These are phyloP conservation scores for Rubus parviflorus DNA, from an alignment of 306 rosid genomes.

Conservation along the genomic window DNA sequence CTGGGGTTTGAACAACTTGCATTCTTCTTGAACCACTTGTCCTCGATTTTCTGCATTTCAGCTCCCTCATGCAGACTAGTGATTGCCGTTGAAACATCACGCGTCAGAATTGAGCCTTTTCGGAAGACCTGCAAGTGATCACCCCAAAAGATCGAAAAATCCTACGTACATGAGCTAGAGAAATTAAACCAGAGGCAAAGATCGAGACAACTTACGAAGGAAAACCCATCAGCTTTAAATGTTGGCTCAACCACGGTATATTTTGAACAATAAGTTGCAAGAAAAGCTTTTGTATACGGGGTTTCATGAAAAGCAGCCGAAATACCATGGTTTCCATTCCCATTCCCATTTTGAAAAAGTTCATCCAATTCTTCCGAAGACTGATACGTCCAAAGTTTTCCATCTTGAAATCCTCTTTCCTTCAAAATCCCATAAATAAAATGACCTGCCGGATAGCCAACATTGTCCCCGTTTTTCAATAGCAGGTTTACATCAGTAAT, in stretches of 20 bases:
- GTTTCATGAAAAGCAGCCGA: constrained; percentile 56
- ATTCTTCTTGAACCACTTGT: constrained; percentile 33
- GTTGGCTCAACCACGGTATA: constrained; percentile 49
- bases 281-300: constrained; percentile 43
- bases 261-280: constrained; percentile 43
- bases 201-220: constrained; percentile 49
- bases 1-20: constrained; percentile 26
- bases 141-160: neutral
- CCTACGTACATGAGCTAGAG: neutral
- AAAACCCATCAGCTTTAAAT: constrained; percentile 56
- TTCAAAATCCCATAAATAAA: constrained; percentile 38
- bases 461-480: constrained; percentile 28
- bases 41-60: constrained; percentile 44
- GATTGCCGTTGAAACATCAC: constrained; percentile 1
- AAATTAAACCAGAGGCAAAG: neutral
- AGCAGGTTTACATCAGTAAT: constrained; percentile 41
- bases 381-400: constrained; percentile 19
- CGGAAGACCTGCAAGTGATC: neutral
- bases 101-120: constrained; percentile 7
- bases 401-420: constrained; percentile 33
- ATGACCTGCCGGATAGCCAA: constrained; percentile 47
- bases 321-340: constrained; percentile 51
- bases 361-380: constrained; percentile 35
- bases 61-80: constrained; percentile 48
- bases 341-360: constrained; percentile 41